Percentiles rank a stretch among this genome's conserved stretches.
Conservation (phyloP, 257 asterid species). For the Misopates orontium region DNA sequence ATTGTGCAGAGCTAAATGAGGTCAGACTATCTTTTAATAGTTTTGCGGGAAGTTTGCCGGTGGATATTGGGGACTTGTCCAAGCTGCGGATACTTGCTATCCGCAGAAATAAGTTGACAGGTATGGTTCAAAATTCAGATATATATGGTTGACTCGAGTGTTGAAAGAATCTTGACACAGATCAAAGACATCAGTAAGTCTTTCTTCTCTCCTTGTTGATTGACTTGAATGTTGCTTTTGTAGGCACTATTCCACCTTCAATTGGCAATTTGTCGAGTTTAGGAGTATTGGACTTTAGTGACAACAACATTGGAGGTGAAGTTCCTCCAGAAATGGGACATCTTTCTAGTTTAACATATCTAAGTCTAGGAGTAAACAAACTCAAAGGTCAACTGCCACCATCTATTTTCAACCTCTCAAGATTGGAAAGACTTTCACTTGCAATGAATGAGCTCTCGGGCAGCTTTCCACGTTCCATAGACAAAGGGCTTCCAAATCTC, state of each 20-base stretch:
- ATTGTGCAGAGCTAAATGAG: not conserved
- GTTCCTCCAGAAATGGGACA: too few species aligned
- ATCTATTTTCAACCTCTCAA: conserved; percentile 31
- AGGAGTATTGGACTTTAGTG: not conserved
- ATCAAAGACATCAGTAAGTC: too few species aligned
- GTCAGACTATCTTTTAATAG: not conserved
- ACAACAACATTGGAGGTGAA: conserved; percentile 9
- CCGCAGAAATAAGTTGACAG: conserved; percentile 2
- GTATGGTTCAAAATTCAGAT: not conserved
- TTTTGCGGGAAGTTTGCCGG: conserved; percentile 12
- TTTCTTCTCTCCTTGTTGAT: too few species aligned
- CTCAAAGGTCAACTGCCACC: conserved; percentile 21
- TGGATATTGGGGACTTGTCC: not conserved
- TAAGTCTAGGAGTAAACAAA: conserved; percentile 2
- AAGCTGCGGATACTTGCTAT: not conserved
- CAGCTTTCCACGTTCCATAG: conserved; percentile 21
- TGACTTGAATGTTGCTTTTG: not conserved
- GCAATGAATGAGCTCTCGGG: conserved; percentile 11
- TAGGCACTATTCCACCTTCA: conserved; percentile 27
- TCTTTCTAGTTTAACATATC: not conserved
- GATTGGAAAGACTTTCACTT: conserved; percentile 3
- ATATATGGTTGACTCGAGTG: too few species aligned
- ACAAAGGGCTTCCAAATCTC: conserved; percentile 25
- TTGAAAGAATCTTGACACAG: too few species aligned
- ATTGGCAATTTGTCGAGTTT: conserved; percentile 23